A percentile compares a stretch with the other conserved stretches of the same genome.
These are phyloP conservation scores for Fusarium sterilihyphosum DNA, from an alignment of 2,329 filamentous ascomycete genomes.

Conservation along the genomic window DNA sequence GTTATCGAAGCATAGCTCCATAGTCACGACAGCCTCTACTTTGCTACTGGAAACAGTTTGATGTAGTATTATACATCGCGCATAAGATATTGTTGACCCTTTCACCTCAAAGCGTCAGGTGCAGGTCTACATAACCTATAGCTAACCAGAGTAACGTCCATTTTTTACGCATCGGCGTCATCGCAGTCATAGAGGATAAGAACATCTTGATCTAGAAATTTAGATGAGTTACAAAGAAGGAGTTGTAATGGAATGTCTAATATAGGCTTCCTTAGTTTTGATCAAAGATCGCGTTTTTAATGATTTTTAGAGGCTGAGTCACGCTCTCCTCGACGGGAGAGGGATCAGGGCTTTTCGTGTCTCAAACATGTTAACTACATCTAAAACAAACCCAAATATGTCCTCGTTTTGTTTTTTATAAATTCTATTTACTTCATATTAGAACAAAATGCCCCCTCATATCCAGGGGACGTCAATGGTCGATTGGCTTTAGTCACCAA, in stretches of 20 bases:
- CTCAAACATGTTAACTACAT: no score
- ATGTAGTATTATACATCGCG: rapidly evolving
- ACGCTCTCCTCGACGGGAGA: rapidly evolving
- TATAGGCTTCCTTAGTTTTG: no score
- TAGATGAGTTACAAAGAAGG: no score
- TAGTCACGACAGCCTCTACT: no score
- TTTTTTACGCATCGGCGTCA: background rate
- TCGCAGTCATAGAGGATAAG: no score
- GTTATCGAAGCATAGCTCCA: rapidly evolving
- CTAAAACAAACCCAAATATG: background rate
- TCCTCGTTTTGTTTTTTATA: no score
- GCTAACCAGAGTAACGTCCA: rapidly evolving
- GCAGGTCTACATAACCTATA: background rate
- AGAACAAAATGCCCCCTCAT: rapidly evolving
- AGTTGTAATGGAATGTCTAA: rapidly evolving
- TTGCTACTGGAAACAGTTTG: rapidly evolving
- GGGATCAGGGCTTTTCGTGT: rapidly evolving
- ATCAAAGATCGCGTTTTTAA: rapidly evolving
- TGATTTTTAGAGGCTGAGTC: rapidly evolving
- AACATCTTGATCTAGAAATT: rapidly evolving
- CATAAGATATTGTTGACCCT: no score
- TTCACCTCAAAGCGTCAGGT: rapidly evolving
- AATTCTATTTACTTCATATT: background rate
- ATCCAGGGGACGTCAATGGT: no score
- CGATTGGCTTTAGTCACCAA: background rate